Conservation (phyloP, 306 rosid genomes). For the Trichosanthes truncata region DNA sequence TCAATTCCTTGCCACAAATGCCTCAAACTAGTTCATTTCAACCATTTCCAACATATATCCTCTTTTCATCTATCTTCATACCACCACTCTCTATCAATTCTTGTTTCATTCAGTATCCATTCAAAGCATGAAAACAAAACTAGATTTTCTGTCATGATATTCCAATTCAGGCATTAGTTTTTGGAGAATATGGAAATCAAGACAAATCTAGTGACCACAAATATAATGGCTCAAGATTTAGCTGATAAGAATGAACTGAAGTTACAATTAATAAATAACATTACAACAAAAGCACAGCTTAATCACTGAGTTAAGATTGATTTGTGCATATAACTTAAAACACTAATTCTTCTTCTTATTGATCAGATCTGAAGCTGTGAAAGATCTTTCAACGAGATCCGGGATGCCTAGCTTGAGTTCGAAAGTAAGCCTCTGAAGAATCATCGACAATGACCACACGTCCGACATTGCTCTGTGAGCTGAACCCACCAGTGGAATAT, state of each 20-base stretch:
- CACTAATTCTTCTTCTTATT: constrained; percentile 47
- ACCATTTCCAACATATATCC: not conserved
- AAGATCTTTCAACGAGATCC: constrained; percentile 44
- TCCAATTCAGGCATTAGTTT: not conserved
- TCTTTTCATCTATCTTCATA: not conserved
- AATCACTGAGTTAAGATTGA: not conserved
- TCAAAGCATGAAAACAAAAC: not conserved
- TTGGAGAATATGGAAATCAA: constrained; percentile 4
- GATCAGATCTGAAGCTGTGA: constrained; percentile 36
- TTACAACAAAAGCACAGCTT: not conserved
- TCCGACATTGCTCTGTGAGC: constrained; percentile 92
- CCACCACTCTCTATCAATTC: not conserved
- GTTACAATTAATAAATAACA: not conserved
- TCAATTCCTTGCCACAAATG: not conserved
- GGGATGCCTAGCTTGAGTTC: constrained; percentile 47
- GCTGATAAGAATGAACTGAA: not conserved
- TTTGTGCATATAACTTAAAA: not conserved
- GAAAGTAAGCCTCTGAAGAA: constrained; percentile 50
- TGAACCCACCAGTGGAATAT: constrained; percentile 40
- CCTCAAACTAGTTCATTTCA: not conserved
- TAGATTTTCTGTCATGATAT: not conserved
- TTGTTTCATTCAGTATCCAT: not conserved
- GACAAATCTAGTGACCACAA: not conserved
- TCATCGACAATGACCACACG: constrained; percentile 39
- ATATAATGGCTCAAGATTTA: not conserved